Evolutionary conservation across 495 filamentous ascomycete genomes (phyloP), one percentile per base, ranked within the genome.

Genomic region (Lophiotrema nucula): DNA sequence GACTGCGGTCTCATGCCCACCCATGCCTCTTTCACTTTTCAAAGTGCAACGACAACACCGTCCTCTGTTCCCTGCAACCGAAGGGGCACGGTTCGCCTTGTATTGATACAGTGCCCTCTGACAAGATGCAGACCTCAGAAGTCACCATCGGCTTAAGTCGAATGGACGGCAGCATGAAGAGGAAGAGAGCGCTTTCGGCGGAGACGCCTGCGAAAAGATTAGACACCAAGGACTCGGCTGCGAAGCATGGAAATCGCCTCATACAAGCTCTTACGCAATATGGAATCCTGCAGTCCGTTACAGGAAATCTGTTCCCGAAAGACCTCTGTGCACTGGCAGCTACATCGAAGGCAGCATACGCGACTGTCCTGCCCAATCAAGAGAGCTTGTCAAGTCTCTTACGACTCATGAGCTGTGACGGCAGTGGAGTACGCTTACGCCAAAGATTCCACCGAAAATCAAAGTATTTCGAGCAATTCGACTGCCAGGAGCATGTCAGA

Each of bases 281-380:
- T 22, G 49, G 49, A 8, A 42, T 54, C 44, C 24, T 54, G 2
- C 35, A 48, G 18, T 38, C 38, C 6, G 41, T 60, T 6, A 28
- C 27, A 6, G 42, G 49, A 15, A 41, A 55, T 33, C 43, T 60
- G 3, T 54, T 47, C 24, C 48, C 58, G 2, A 44, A 50, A 25
- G 58, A 62, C 28, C 45, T 62, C 15, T 23, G 35, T 12, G 33
- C 58, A 1, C 44, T 62, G 27, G 58, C 58, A 3, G 2, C 22
- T 19, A 45, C 58, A 16, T 56, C 58, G 4, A 31, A 22, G n/a
- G 44, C 46, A 5, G 39, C 52, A 23, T 55, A 62, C 58, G 22
- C 27, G 4, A 26, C 51, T 0, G 23, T 62, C 6, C 56, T 56
- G 13, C 44, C 31, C 2, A 19, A 39, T 10, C 25, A 33, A 2